Base-by-base conservation (phyloP, 345 rosid genomes). In the Gossypium sturtianum region DNA sequence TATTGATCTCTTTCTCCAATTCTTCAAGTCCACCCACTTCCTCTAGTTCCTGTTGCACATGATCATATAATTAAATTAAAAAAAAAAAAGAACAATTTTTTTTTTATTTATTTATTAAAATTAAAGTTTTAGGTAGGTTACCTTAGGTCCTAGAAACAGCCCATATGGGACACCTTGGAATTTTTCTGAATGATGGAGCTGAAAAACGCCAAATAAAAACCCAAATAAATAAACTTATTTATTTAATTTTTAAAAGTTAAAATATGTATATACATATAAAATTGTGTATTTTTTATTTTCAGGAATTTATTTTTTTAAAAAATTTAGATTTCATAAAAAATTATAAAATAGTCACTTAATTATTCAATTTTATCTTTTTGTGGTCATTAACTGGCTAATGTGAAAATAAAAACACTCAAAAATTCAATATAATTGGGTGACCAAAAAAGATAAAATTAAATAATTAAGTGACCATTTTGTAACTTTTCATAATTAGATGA, bases 81-180 rank as follows among this genome's bases (percentile, higher is more conserved):
- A 34, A 29, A 3, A 34, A 34, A 34, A 5, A 34, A 34, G 5
- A 34, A 1, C 41, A 29, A 29, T 34, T 34, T 34, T 34, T 34
- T 0, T 34, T 0, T 5, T 34, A 34, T 34, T 34, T 34, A 34
- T 34, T 34, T 34, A 34, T 34, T 34, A 34, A 34, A 53, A 53
- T 5, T 6, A 53, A n/a, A 53, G 11, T 7, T 53, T 53, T 17
- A 53, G 58, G n/a, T 10, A 34, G 41, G 41, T 34, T 34, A 53
- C 58, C 91, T 83, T 88, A 4, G 97, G 98, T 58, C 97, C 98
- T 34, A 94, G 84, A 72, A 94, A 94, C 81, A 94, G 81, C 49
- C 98, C 98, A 62, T 92, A 94, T 38, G 98, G 98, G 8, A 92
- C 93, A 49, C 98, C 98, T 4, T 74, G 52, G 82, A 94, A 92